A percentile compares a stretch with the other conserved stretches of the same genome.
These are phyloP conservation scores for Diplodia mutila DNA, from an alignment of 2,329 filamentous ascomycete species.

Conservation along the genomic window DNA sequence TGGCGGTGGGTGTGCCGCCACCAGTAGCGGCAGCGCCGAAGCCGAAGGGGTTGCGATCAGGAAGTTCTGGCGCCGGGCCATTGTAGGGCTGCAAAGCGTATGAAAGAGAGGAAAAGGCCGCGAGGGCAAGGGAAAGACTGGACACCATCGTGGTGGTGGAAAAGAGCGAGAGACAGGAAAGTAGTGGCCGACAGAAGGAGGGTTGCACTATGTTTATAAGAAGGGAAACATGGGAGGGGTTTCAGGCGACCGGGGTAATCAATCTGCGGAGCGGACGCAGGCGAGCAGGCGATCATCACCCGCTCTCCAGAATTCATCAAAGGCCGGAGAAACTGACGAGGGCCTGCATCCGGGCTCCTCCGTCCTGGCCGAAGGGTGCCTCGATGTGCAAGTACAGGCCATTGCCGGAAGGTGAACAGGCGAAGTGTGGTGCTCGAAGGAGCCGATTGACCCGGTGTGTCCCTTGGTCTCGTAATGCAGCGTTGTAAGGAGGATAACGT, in stretches of 20 bases:
- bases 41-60: constrained; percentile 12
- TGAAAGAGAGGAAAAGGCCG: neutral
- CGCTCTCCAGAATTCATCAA: constrained; percentile 19
- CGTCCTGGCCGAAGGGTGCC: no score
- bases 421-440: neutral
- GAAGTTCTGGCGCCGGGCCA: constrained; percentile 7
- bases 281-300: constrained; percentile 11
- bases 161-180: neutral
- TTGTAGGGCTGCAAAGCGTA: constrained; percentile 10
- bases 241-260: constrained; percentile 8
- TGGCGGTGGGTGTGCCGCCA: constrained; percentile 6
- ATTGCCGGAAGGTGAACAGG: no score
- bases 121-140: neutral
- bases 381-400: neutral
- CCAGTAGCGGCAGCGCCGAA: constrained; percentile 17
- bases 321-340: neutral
- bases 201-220: neutral
- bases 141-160: constrained; percentile 1
- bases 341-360: neutral
- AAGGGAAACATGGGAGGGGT: neutral
- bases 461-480: no score
- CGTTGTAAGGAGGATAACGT: no score
- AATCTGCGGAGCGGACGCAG: constrained; percentile 2
- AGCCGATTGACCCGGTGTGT: no score
- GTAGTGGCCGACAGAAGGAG: neutral